Base-by-base conservation (phyloP, 2,329 filamentous ascomycete species). In the Cercospora zeina region DNA sequence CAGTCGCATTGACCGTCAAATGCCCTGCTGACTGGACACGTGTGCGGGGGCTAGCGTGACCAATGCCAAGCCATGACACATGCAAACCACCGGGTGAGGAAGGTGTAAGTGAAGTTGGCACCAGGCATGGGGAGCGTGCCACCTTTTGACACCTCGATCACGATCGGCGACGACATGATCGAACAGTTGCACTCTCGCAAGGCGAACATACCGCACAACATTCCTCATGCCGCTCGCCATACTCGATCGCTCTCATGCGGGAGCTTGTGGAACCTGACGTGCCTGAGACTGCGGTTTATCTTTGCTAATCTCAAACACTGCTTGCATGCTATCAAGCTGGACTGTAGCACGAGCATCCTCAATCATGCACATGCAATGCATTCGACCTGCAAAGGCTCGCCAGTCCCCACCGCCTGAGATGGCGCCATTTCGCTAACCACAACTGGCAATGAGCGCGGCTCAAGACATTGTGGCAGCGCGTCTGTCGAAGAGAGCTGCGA, bases 201-300 rank as follows among this genome's bases (percentile, higher is more conserved):
- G 61, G 61, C 61, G 59, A 36, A 51, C 51, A 47, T 47, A 50
- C 61, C 59, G 63, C 61, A 59, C 61, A 19, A 62, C 64, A 62
- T 59, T 30, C 31, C 37, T 34, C 54, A 65, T 62, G 63, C 42
- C 39, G 30, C 33, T 58, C 54, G 61, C 49, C 49, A 53, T 39
- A 34, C 54, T 50, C 58, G 27, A 39, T 31, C 54, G 58, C 30
- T 24, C 63, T 33, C 53, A 53, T 59, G 49, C 33, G 14, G 24
- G 36, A 54, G 33, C 24, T 57, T 34, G 51, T 54, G 51, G 51
- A 54, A 54, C 51, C 1, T 13, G 50, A 31, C 54, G n/a, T 16
- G 36, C 54, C 45, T 47, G 36, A 39, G 42, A 27, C 16, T 42
- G 54, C 37, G 30, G 24, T 37, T 45, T 47, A 33, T 27, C 39